Conservation (phyloP, 2,329 filamentous ascomycete genomes). For the Lecanoromycetidae sp. region DNA sequence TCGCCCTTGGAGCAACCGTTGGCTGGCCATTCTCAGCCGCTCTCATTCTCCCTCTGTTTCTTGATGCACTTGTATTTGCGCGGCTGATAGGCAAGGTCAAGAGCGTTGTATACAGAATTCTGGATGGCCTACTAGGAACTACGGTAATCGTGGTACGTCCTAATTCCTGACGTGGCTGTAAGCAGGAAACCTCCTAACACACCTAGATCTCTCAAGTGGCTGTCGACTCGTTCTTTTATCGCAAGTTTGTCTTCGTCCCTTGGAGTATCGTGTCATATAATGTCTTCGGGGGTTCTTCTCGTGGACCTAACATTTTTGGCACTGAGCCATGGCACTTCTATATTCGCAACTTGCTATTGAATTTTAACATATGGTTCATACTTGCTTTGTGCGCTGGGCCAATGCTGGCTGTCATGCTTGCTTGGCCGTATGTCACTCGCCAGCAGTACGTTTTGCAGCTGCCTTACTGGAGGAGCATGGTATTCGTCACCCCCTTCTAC, state of each 20-base stretch:
- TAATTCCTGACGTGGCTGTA: not conserved
- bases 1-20: conserved; percentile 69
- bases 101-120: conserved; percentile 47
- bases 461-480: conserved; percentile 60
- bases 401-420: conserved; percentile 58
- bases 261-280: conserved; percentile 97
- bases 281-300: conserved; percentile 65
- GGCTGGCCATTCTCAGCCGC: conserved; percentile 93
- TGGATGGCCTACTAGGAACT: conserved; percentile 55
- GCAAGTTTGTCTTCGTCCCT: conserved; percentile 61
- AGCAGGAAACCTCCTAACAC: conserved; percentile 21
- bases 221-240: conserved; percentile 77
- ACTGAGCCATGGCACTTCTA: conserved; percentile 98
- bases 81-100: conserved; percentile 44
- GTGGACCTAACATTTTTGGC: conserved; percentile 83
- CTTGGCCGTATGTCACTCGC: conserved; percentile 54
- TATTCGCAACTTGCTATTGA: conserved; percentile 75
- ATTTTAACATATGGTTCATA: conserved; percentile 91
- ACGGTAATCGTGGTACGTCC: conserved; percentile 52
- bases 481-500: conserved; percentile 79
- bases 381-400: conserved; percentile 65
- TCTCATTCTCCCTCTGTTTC: conserved; percentile 64
- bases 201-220: conserved; percentile 52
- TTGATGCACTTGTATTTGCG: conserved; percentile 58
- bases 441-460: conserved; percentile 51